Evolutionary conservation across 208 protist genomes (phyloP).

Genomic region (Acanthamoeba polyphaga): DNA sequence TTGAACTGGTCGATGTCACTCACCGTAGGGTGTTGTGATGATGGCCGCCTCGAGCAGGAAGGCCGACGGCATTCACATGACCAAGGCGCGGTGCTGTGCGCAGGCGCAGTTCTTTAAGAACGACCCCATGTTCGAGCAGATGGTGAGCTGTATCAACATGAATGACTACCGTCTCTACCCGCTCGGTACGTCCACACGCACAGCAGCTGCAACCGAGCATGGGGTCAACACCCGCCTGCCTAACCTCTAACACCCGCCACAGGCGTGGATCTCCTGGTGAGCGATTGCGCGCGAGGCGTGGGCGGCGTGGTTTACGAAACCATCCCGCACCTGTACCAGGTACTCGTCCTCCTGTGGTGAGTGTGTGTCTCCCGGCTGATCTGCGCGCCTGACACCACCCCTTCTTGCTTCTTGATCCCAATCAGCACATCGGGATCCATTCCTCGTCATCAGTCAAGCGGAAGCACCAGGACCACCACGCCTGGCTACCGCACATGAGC

Average conservation of each 20-base stretch:
- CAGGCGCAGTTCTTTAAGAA: slow-evolving; percentile 61
- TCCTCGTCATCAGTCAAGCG: slow-evolving; percentile 20
- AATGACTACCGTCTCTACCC: slow-evolving; percentile 27
- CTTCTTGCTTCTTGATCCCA: not conserved
- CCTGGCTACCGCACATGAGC: slow-evolving; percentile 52
- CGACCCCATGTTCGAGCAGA: slow-evolving; percentile 24
- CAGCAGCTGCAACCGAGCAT: not conserved
- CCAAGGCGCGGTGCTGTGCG: slow-evolving; percentile 27
- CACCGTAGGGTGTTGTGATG: too few relatives aligned
- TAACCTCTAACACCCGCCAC: not conserved
- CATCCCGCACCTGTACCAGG: slow-evolving; percentile 40
- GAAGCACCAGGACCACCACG: not conserved
- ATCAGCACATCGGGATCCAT: slow-evolving; percentile 38
- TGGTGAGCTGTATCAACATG: slow-evolving; percentile 6
- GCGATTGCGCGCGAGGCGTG: slow-evolving; percentile 16
- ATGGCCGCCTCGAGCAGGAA: not conserved
- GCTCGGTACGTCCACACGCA: not conserved
- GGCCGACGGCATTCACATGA: slow-evolving; percentile 6
- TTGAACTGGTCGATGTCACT: too few relatives aligned
- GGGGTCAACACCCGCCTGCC: not conserved
- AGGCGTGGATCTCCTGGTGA: slow-evolving; percentile 13
- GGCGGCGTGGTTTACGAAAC: slow-evolving; percentile 36
- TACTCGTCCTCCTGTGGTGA: too few relatives aligned
- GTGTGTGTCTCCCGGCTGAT: too few relatives aligned
- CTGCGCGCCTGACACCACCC: too few relatives aligned